Evolutionary conservation across 768 basidiomycete species (phyloP), one percentile per base, ranked within the genome.

Genomic region (Rhizopogon vesiculosus): DNA sequence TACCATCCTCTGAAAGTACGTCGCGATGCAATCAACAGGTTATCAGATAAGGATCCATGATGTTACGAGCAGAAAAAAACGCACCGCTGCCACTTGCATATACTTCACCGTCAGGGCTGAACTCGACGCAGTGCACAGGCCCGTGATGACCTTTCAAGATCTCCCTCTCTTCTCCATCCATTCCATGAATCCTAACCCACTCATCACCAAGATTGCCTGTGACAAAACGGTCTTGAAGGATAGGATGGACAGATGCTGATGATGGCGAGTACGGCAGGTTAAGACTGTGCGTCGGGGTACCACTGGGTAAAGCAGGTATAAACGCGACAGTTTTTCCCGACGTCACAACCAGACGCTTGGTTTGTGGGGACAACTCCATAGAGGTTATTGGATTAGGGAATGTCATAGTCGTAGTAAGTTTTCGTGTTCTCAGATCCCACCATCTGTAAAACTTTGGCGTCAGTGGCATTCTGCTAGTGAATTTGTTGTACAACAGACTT

Each of bases 101-200:
- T 78, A 97, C 83, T 76, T 98, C 97, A 22, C 96, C 96, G 68
- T 98, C 96, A 0, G 96, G 96, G 66, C 89, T 92, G 71, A 87
- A 96, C 64, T 91, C 88, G 45, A 96, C 88, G 53, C 91, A 92
- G 64, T 96, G 93, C 16, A 98, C 95, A 18, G 96, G 95, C 22
- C 96, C 97, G 67, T 98, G 97, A 66, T 98, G 97, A 4, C 96
- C 96, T 71, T 97, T 96, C 56, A 94, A 79, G 31, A 97, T 82
- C 55, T 98, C 96, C 59, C 82, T 74, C 74, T 99, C 95, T 69
- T 88, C 86, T 2, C 96, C 97, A 33, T 89, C 83, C 66, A 95
- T 85, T 15, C 88, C 89, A 68, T 98, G 93, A 31, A 98, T 84
- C 38, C 96, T 81, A 44, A 99, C 94, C 97, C 97, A 98, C 64